A percentile compares a stretch with the other conserved stretches of the same genome.
These are phyloP conservation scores for Solanum tarapatanum DNA, from an alignment of 257 asterid genomes.

Conservation along the genomic window DNA sequence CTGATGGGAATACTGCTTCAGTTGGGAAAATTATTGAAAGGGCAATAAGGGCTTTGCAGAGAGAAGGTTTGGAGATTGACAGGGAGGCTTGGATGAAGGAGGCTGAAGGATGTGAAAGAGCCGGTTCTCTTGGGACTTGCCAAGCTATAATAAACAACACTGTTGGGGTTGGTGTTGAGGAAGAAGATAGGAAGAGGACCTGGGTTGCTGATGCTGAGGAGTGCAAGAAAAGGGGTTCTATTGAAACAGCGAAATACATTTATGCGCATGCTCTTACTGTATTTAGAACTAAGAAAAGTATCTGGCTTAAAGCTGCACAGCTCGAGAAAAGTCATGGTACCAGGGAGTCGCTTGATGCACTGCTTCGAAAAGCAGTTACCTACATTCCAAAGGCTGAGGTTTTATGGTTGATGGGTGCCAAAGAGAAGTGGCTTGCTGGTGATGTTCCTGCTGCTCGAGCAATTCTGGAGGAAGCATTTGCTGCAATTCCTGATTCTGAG, in stretches of 20 bases:
- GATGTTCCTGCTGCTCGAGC: conserved; percentile 92
- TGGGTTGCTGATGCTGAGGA: conserved; percentile 99
- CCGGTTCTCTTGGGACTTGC: conserved; percentile 78
- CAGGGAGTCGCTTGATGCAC: conserved; percentile 68
- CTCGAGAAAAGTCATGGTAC: conserved; percentile 94
- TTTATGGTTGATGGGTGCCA: conserved; percentile 95
- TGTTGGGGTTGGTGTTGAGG: conserved; percentile 81
- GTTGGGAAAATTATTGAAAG: conserved; percentile 76
- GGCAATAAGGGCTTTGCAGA: conserved; percentile 74
- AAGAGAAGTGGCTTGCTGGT: conserved; percentile 98
- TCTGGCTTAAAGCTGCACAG: conserved; percentile 98
- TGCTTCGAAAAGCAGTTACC: conserved; percentile 76
- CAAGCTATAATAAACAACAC: conserved; percentile 77
- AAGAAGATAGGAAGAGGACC: conserved; percentile 87
- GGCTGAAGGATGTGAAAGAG: conserved; percentile 91
- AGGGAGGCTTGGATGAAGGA: conserved; percentile 94
- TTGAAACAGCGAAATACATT: conserved; percentile 87
- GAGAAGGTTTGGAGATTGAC: conserved; percentile 78
- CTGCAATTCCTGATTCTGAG: conserved; percentile 92
- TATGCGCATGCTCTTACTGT: conserved; percentile 75
- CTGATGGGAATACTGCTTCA: conserved; percentile 55
- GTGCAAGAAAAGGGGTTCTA: conserved; percentile 82
- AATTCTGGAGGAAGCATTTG: conserved; percentile 91
- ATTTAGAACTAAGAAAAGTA: conserved; percentile 80
- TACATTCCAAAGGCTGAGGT: conserved; percentile 86